Evolutionary conservation across 2,329 filamentous ascomycete species (phyloP), one percentile per base, ranked within the genome.

Genomic region (Beauveria bassiana): DNA sequence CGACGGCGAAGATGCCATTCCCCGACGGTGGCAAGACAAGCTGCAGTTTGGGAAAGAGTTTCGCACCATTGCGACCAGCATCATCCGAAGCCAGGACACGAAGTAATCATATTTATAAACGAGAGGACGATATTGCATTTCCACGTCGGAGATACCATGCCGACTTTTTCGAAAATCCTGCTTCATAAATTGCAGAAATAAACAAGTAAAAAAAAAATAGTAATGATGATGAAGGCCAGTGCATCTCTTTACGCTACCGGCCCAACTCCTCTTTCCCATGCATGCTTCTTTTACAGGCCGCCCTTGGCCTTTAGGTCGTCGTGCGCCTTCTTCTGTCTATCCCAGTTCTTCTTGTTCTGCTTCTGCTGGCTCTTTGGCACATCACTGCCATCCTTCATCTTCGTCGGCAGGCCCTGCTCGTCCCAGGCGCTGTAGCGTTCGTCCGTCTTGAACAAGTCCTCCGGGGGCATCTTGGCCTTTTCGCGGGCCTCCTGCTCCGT

Each of bases 271-370:
- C 59, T 61, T 49, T 54, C n/a, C 40, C 43, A 54, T 54, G 50
- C 31, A 54, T 49, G 20, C 28, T 49, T 34, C 70, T 64, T 68
- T 62, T 58, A 71, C 52, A 54, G 58, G 26, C 59, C 50, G 16
- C 71, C 72, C 65, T 74, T 74, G 18, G 70, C 71, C 65, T 73
- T 74, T 38, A 74, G 65, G 63, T 87, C 85, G 65, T 93, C 88
- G 72, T 93, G 87, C 62, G 84, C 73, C 81, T 93, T 96, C 81
- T 92, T 95, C 78, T 97, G 93, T 71, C 81, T 86, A 68, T 96
- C 89, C 90, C 90, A 96, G 61, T 91, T 87, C 79, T 97, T 97
- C 76, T 81, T 87, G 67, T 96, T 74, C 78, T 91, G 93, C 81
- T 97, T 97, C 56, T 77, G 70, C 70, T 86, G 84, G 63, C 83